These are phyloP conservation scores for Cystobasidium sp. DNA, from an alignment of 1,284 basidiomycete species.

Conservation along the genomic window DNA sequence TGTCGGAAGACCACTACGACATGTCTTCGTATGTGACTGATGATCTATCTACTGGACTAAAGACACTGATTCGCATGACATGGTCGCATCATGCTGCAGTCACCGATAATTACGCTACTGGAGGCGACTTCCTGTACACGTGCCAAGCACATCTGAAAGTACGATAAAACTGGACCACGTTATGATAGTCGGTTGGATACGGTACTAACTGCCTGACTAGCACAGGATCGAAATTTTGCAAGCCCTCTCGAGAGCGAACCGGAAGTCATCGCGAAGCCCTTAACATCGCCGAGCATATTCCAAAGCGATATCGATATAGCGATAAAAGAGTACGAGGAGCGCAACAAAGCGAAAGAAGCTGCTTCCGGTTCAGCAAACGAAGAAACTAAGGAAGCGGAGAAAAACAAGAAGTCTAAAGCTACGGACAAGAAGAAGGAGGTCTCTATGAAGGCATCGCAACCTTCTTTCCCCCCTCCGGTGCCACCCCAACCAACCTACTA, in stretches of 20 bases:
- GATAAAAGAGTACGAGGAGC: conserved; percentile 44
- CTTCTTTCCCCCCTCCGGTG: neutral
- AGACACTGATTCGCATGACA: no score
- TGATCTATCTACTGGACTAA: no score
- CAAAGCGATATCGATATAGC: conserved; percentile 38
- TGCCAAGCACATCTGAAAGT: conserved; percentile 38
- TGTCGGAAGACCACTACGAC: conserved; percentile 35
- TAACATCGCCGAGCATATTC: conserved; percentile 1
- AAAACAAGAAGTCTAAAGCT: neutral
- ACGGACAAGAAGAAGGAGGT: neutral
- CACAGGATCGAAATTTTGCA: conserved; percentile 40
- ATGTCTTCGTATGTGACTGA: conserved; percentile 22
- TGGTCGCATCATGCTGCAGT: neutral
- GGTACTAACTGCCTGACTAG: neutral
- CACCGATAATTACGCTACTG: conserved; percentile 39
- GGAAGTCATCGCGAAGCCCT: neutral
- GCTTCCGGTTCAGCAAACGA: conserved; percentile 25
- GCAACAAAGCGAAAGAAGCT: conserved; percentile 42
- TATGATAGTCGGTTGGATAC: neutral
- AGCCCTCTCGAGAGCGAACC: conserved; percentile 5
- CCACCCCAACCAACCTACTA: conserved; percentile 33
- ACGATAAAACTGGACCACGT: neutral
- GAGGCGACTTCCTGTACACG: conserved; percentile 38
- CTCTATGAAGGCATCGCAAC: neutral
- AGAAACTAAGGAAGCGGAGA: neutral